Base-by-base conservation (phyloP, 495 filamentous ascomycete genomes). In the Cetradonia linearis region DNA sequence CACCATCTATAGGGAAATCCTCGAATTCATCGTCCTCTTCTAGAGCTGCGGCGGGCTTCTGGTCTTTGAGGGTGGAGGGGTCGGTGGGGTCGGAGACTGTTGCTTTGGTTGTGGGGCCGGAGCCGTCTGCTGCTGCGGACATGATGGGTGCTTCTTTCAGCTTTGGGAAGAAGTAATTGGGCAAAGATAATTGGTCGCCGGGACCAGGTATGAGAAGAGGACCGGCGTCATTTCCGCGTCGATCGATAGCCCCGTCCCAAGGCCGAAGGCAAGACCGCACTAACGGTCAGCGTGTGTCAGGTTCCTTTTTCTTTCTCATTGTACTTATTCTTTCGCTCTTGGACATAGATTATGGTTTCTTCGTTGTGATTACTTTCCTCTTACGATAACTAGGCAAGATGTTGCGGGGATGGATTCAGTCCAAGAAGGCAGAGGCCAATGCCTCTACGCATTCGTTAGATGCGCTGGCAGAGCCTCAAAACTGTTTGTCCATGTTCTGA, bases 11-110 rank as follows among this genome's bases (percentile, higher is more conserved):
- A 31, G 93, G 94, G 72, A 98, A 98, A 72, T 98, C 93, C 73
- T 98, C 93, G 66, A 98, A 98, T 76, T 98, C 93, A 71, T 98
- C 93, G 67, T 98, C 93, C 68, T 98, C 93, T 69, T 96, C 93
- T 27, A 96, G 77, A 36, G 87, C 82, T 56, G 86, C 77, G 48
- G 81, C 76, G 56, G 78, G 79, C 67, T 83, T 81, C 69, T 75
- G 73, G 38, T 71, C 62, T 67, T 70, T 59, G 72, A 59, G 69
- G 68, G 69, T 73, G 38, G 65, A 33, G 59, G 63, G 65, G 50
- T 64, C 52, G 5, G 65, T 38, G 46, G 77, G 69, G 59, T 81
- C 74, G 58, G 69, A 65, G 62, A 74, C 71, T 9, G 70, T 70
- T 58, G 73, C 62, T 69, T 79, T 77, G 47, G 77, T 58, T 42